phyloP scores from a whole-genome alignment of 495 filamentous ascomycete genomes.

The Penicillium coffeae region DNA sequence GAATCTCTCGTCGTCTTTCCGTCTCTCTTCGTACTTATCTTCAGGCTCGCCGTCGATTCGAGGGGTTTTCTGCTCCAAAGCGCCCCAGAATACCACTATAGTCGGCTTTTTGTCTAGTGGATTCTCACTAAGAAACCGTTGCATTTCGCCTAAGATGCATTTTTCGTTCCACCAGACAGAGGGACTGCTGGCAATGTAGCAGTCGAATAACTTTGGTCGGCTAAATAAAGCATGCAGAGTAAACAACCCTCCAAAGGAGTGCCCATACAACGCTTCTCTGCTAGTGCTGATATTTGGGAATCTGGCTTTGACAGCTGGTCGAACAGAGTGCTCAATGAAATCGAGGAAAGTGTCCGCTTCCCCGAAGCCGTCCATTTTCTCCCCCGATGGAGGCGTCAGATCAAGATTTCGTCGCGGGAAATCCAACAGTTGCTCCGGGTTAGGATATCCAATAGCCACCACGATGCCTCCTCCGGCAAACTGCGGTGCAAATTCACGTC shows the following conservation, averaged over 20 bases:
- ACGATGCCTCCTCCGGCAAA: slow-evolving; percentile 18
- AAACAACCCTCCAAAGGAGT: slow-evolving; percentile 25
- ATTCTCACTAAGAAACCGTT: slow-evolving; percentile 11
- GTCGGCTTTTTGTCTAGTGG: slow-evolving; percentile 5
- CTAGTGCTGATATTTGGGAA: slow-evolving; percentile 12
- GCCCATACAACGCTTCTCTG: slow-evolving; percentile 21
- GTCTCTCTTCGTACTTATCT: slow-evolving; percentile 41
- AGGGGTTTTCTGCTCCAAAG: slow-evolving; percentile 40
- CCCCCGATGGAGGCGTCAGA: slow-evolving; percentile 18
- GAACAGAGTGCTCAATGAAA: slow-evolving; percentile 20
- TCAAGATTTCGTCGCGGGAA: slow-evolving; percentile 15
- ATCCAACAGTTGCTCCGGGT: slow-evolving; percentile 18
- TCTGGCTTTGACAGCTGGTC: slow-evolving; percentile 12
- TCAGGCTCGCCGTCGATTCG: slow-evolving; percentile 20
- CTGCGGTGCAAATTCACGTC: slow-evolving; percentile 14
- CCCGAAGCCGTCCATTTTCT: slow-evolving; percentile 10
- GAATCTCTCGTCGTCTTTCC: slow-evolving; percentile 36
- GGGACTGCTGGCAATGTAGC: slow-evolving; percentile 22
- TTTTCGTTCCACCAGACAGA: slow-evolving; percentile 25
- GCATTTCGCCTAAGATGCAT: slow-evolving; percentile 14
- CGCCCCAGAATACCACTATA: slow-evolving; percentile 16
- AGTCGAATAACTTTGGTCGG: slow-evolving; percentile 18
- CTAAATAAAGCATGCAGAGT: slow-evolving; percentile 26
- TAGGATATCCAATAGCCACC: slow-evolving; percentile 26
- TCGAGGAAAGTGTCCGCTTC: slow-evolving; percentile 21